These are phyloP conservation scores for Dichotomocladium elegans DNA, from an alignment of 371 early-diverging fungal species.

Conservation along the genomic window DNA sequence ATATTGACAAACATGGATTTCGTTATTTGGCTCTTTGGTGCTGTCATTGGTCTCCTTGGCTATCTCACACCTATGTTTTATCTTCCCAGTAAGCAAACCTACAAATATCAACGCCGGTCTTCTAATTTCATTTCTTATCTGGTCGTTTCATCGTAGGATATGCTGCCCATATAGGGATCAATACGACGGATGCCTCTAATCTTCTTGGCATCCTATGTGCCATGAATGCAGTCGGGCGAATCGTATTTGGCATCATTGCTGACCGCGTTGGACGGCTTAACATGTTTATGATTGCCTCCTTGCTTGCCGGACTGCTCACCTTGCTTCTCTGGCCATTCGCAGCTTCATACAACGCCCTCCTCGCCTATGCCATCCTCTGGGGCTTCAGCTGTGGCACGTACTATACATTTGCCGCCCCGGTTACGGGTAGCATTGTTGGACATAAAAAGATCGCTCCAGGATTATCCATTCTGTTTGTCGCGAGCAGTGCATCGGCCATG, in stretches of 20 bases:
- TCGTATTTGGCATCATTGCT: constrained; percentile 58
- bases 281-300: constrained; percentile 19
- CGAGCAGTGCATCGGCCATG: constrained; percentile 31
- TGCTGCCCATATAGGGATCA: constrained; percentile 20
- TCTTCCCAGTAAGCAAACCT: constrained; percentile 39
- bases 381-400: constrained; percentile 38
- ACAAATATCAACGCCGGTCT: background rate
- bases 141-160: constrained; percentile 31
- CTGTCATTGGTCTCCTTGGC: constrained; percentile 29
- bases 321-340: constrained; percentile 59
- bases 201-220: constrained; percentile 28
- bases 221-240: constrained; percentile 59
- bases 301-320: constrained; percentile 33
- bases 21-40: constrained; percentile 25
- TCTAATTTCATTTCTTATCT: too few relatives aligned
- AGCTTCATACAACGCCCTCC: constrained; percentile 32
- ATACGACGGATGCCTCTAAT: constrained; percentile 15
- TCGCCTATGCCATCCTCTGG: constrained; percentile 49
- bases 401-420: constrained; percentile 46
- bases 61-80: constrained; percentile 31
- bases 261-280: constrained; percentile 63
- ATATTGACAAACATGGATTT: constrained; percentile 25
- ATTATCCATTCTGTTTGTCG: constrained; percentile 51
- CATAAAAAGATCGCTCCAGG: constrained; percentile 47
- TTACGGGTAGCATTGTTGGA: constrained; percentile 52